Evolutionary conservation across 805 yeast genomes (phyloP), one percentile per base, ranked within the genome.

Genomic region (Candida piceae): DNA sequence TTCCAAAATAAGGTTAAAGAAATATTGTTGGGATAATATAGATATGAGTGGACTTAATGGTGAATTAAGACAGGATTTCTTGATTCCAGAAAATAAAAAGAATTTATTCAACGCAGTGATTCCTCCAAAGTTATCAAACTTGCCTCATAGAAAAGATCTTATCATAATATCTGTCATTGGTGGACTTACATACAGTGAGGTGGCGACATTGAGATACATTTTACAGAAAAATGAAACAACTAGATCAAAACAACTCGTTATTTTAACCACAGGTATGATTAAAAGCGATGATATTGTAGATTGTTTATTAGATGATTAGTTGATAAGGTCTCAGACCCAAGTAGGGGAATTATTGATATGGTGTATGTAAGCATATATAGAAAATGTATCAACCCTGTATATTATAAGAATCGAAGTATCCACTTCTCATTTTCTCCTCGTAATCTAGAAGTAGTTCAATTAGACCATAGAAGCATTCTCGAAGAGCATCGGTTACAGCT

Each of bases 151-250:
- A 19, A 46, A 41, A 16, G 63, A 60, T 35, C 41, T 53, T 43
- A 51, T 61, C 12, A 50, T 86, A 42, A 48, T 85, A 35, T 74
- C 78, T 7, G 60, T 82, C 43, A 52, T 89, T 28, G 97, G 97
- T 11, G 97, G 98, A 1, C 64, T 89, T 7, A 86, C 97, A 0
- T 70, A 84, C 53, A 78, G 93, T 7, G 98, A 90, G 58, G 66
- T 89, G 13, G 76, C 90, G 3, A 78, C 88, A 3, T 60, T 90
- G 32, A 66, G 80, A 49, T 71, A 67, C 36, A 66, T 85, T n/a
- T 76, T 84, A 39, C 61, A 64, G 32, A 66, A 65, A 39, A 51
- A 69, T 22, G 54, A 57, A 31, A 42, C 41, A 19, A 50, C 53
- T 5, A 39, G 53, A 50, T 26, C 49, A 20, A 67, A 67, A 46